phyloP scores from a whole-genome alignment of 2,329 filamentous ascomycete species.

The Zymoseptoria tritici region DNA sequence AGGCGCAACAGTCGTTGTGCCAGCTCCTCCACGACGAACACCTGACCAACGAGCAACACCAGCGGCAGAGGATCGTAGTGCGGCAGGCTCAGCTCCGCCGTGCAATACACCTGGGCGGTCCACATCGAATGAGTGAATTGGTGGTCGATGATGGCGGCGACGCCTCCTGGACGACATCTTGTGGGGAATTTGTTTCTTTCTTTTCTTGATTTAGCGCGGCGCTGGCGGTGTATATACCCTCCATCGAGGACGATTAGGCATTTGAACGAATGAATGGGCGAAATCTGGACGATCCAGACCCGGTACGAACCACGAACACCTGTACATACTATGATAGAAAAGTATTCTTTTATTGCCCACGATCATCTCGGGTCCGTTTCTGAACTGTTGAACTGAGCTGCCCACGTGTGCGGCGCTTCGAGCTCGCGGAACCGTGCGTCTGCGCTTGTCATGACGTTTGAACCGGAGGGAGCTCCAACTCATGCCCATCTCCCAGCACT shows the following conservation, averaged over 20 bases:
- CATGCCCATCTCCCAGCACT: not conserved
- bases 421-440: not conserved
- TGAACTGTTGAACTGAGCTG: not conserved
- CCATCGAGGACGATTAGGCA: not conserved
- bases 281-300: not conserved
- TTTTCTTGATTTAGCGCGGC: constrained; percentile 6
- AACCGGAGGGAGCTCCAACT: not conserved
- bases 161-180: not conserved
- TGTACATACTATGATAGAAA: not conserved
- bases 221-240: constrained; percentile 5
- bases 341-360: not conserved
- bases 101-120: not conserved
- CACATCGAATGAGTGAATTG: not conserved
- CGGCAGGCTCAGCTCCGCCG: not conserved
- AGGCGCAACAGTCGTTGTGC: constrained; percentile 18
- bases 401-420: not conserved
- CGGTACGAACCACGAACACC: not conserved
- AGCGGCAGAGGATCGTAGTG: not conserved
- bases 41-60: not conserved
- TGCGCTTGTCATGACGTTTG: not conserved
- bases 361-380: not conserved
- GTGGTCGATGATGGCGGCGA: not conserved
- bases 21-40: constrained; percentile 18
- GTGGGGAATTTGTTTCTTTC: not conserved
- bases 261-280: not conserved